A percentile compares a stretch with the other conserved stretches of the same genome.
Conservation (phyloP, 2,329 filamentous ascomycete species). For the Calonectria multiphialidica region DNA sequence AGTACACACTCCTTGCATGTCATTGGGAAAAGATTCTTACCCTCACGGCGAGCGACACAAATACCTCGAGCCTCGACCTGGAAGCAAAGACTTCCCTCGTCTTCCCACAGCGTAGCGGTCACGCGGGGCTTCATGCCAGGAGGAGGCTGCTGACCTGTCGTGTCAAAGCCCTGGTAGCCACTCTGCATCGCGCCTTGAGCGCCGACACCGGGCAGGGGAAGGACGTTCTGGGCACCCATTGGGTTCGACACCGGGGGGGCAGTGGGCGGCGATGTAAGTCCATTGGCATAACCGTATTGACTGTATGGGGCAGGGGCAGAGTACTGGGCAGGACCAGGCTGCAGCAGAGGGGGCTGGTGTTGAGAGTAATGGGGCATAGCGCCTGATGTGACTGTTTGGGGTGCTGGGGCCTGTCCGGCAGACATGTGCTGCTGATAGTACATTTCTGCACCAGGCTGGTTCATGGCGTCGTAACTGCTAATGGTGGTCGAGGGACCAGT, state of each 20-base stretch:
- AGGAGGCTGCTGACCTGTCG: conserved; percentile 91
- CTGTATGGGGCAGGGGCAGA: conserved; percentile 69
- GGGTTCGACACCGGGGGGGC: conserved; percentile 77
- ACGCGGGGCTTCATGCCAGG: conserved; percentile 96
- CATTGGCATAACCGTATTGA: conserved; percentile 82
- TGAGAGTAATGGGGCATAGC: conserved; percentile 82
- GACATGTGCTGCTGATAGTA: conserved; percentile 88
- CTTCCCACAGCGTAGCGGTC: conserved; percentile 97
- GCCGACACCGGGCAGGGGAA: conserved; percentile 75
- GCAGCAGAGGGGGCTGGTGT: conserved; percentile 81
- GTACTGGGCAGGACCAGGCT: conserved; percentile 79
- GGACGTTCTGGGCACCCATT: conserved; percentile 74
- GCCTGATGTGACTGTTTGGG: conserved; percentile 81
- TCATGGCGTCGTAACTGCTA: conserved; percentile 72
- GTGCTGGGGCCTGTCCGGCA: conserved; percentile 78
- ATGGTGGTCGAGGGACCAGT: conserved; percentile 47
- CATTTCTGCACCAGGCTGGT: conserved; percentile 82
- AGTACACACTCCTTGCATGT: conserved; percentile 1
- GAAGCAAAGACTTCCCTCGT: conserved; percentile 97
- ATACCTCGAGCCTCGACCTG: conserved; percentile 97
- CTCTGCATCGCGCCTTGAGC: conserved; percentile 64
- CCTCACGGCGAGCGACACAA: conserved; percentile 93
- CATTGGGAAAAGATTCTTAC: conserved; percentile 58
- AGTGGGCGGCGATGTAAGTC: conserved; percentile 82
- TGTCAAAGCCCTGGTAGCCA: conserved; percentile 76